phyloP scores from a whole-genome alignment of 192 early-diverging fungal genomes.

The Coemansia sp. region DNA sequence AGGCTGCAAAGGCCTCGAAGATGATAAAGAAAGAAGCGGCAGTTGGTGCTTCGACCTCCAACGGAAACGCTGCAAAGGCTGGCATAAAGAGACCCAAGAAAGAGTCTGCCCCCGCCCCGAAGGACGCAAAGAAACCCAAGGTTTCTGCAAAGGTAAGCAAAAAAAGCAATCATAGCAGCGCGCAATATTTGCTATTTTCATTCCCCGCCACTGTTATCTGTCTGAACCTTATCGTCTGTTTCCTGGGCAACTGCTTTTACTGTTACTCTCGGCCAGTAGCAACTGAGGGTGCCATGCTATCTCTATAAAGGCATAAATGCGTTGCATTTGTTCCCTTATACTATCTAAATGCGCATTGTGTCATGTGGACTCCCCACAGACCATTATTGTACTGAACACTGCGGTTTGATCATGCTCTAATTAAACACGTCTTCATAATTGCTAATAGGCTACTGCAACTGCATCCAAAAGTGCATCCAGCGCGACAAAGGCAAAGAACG shows the following conservation, averaged over 20 bases:
- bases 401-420: too few species aligned
- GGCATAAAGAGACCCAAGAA: slow-evolving; percentile 9
- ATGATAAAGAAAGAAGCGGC: neutral
- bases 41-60: neutral
- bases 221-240: too few species aligned
- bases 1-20: neutral
- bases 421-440: too few species aligned
- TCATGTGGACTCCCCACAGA: too few species aligned
- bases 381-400: too few species aligned
- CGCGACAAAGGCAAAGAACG: slow-evolving; percentile 10
- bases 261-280: too few species aligned
- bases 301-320: too few species aligned
- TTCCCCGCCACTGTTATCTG: neutral
- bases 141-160: slow-evolving; percentile 14
- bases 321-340: too few species aligned
- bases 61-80: slow-evolving; percentile 1
- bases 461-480: slow-evolving; percentile 1
- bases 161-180: neutral
- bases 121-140: slow-evolving; percentile 10
- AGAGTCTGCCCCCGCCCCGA: neutral
- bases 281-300: too few species aligned
- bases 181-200: neutral
- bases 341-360: too few species aligned
- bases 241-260: too few species aligned
- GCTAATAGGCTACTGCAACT: neutral